Evolutionary conservation across 169 alveolate species (phyloP), one percentile per base, ranked within the genome.

Genomic region (Plasmodium yoelii): DNA sequence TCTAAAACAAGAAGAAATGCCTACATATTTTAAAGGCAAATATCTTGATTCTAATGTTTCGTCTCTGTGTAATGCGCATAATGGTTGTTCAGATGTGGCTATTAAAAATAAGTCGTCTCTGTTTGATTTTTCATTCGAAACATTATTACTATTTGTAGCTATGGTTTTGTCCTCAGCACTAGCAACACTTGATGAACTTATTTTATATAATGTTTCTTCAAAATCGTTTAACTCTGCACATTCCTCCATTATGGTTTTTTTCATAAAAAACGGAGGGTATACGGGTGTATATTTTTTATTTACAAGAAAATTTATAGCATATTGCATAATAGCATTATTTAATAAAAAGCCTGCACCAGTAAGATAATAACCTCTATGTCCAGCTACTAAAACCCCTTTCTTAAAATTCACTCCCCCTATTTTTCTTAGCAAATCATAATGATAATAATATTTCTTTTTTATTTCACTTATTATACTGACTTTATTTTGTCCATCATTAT

Each of bases 1-100:
- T 86, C 99, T 96, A 96, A 99, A 99, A 74, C 99, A 98, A 4
- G 99, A 94, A 56, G 99, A 98, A 51, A 94, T 63, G 5, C 99
- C 99, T 0, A 99, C 99, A 88, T 97, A 98, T 90, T 96, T 95
- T n/a, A 97, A 65, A 19, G 99, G 99, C 13, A 97, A 86, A 70
- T 90, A 91, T 67, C 94, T 94, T 19, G 92, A 95, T 46, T 95
- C 97, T 49, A 95, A 72, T 26, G 95, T 77, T 68, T 95, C 97
- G 72, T 95, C 95, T 75, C 96, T 87, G 92, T 98, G 99, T 90
- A 97, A 93, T 26, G 99, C 99, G 56, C 99, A 97, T 42, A 99
- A 94, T 15, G 99, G 99, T 94, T 99, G 99, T 94, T 99, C 99
- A 46, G 99, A 98, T 6, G 99, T 99, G 22, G 99, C 99, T 42